phyloP scores from a whole-genome alignment of 352 stramenopile species.

The Stramenopiles sp. region DNA sequence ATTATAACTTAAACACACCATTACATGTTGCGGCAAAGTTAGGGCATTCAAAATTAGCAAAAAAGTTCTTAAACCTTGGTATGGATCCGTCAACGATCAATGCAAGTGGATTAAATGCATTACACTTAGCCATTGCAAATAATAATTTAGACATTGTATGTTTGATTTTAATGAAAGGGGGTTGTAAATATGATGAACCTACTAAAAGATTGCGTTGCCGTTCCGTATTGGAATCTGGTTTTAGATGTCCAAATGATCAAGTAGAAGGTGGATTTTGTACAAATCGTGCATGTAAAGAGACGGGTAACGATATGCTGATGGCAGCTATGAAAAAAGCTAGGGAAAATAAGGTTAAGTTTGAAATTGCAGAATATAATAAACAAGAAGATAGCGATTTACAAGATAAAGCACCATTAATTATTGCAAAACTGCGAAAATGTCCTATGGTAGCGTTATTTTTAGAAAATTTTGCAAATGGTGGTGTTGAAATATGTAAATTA shows the following conservation, averaged over 20 bases:
- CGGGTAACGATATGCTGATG: conserved; percentile 5
- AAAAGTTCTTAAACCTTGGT: background rate
- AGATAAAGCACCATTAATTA: background rate
- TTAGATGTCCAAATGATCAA: conserved; percentile 1
- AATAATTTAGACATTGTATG: background rate
- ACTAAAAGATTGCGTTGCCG: background rate
- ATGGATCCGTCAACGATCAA: background rate
- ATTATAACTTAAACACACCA: conserved; percentile 5
- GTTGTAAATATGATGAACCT: background rate
- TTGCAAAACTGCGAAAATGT: background rate
- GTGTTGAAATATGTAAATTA: background rate
- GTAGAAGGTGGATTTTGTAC: background rate
- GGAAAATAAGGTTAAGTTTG: conserved; percentile 4
- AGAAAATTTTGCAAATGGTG: background rate
- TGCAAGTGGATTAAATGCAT: background rate
- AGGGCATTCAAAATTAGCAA: background rate
- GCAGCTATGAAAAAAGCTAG: background rate
- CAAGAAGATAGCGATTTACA: background rate
- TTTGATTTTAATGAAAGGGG: background rate
- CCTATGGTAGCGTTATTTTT: background rate
- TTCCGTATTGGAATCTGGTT: background rate
- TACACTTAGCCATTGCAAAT: background rate
- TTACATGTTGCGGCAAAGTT: conserved; percentile 1
- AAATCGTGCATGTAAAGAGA: background rate
- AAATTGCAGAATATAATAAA: conserved; percentile 7